Evolutionary conservation across 768 basidiomycete genomes (phyloP), one percentile per base, ranked within the genome.

Genomic region (Clitopilus passeckerianus): DNA sequence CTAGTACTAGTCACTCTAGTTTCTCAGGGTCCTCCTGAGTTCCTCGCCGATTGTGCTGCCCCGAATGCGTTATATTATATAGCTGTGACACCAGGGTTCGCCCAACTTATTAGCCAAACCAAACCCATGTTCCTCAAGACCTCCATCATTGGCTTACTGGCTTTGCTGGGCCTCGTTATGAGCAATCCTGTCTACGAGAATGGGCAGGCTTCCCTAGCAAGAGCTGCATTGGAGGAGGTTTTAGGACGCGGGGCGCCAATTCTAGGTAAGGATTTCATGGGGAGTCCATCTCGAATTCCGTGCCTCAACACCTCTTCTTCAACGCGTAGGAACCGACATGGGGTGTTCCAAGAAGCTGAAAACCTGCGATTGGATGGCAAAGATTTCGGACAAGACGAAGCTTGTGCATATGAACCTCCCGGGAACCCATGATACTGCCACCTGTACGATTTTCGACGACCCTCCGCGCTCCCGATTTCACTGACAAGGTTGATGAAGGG

Each of bases 361-460:
- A 44, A 77, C 76, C 1, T 76, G 72, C 63, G 65, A 80, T 59
- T 80, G 79, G 80, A 80, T 82, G 81, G 71, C 76, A 6, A 72
- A 67, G 27, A 58, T 79, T 34, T 65, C 74, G 1, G 80, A 81
- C 61, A 71, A 63, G 41, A 81, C 76, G 0, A 68, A 66, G 57
- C 65, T 83, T 0, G 77, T 78, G 8, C 74, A 76, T 41, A 78
- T 82, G 77, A 82, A 80, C 62, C 62, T 83, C n/a, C 81, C 80
- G 10, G 81, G 80, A 27, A 80, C 78, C 1, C 81, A 83, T 60
- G 81, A 83, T 66, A 71, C 80, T 0, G 70, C 77, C 1, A 81
- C 81, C 10, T 77, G 80, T 77, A 65, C 30, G 70, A 30, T 30
- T 30, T 30, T 30, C 7, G 27, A 30, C 27, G 27, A 7, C 4